A percentile compares a stretch with the other conserved stretches of the same genome.
Conservation (phyloP, 495 filamentous ascomycete genomes). For the Neurospora sp. region DNA sequence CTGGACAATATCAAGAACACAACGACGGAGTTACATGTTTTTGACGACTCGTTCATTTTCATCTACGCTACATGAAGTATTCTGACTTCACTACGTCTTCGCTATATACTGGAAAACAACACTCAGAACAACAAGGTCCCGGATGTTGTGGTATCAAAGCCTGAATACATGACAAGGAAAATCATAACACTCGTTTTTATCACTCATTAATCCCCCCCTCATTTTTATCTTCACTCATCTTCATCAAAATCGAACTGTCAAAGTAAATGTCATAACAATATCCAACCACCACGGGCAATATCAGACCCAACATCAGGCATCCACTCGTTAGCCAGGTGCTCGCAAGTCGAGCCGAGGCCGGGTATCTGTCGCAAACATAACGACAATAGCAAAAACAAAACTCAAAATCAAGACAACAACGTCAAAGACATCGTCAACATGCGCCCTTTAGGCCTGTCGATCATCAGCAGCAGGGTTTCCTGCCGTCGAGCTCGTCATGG, state of each 20-base stretch:
- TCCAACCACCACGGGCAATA: neutral
- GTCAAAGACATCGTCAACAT: slow-evolving; percentile 1
- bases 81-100: neutral
- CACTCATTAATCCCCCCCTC: neutral
- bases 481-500: slow-evolving; percentile 4
- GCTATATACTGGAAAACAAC: neutral
- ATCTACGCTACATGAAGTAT: neutral
- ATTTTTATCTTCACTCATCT: neutral
- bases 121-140: neutral
- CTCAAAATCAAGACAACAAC: neutral
- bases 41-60: neutral
- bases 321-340: neutral
- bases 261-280: neutral
- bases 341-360: neutral
- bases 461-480: neutral
- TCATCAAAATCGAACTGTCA: neutral
- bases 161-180: neutral
- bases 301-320: neutral
- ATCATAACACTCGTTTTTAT: neutral
- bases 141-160: neutral
- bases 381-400: neutral
- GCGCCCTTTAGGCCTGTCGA: neutral
- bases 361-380: neutral
- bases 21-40: neutral
- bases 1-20: neutral